phyloP scores from a whole-genome alignment of 2,329 filamentous ascomycete species.

The Ophiocordyceps sinensis region DNA sequence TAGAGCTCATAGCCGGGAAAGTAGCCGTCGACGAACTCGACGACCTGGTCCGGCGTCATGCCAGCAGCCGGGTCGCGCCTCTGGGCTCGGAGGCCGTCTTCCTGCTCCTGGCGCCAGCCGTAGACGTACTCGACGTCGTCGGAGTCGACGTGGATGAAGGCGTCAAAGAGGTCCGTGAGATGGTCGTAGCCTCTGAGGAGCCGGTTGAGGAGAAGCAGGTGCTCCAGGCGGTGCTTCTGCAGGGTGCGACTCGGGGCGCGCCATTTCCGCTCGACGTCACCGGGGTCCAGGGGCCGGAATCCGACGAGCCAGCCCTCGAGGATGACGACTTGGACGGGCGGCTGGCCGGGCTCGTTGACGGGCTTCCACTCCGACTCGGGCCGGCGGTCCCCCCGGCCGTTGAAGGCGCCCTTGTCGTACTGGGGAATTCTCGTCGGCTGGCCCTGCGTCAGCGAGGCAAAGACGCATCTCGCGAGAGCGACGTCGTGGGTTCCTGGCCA shows the following conservation, averaged over 20 bases:
- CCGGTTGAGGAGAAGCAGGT: slow-evolving; percentile 36
- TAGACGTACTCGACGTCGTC: slow-evolving; percentile 65
- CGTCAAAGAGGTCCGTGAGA: slow-evolving; percentile 34
- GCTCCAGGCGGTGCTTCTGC: slow-evolving; percentile 29
- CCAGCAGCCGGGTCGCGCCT: slow-evolving; percentile 46
- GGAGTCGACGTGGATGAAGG: slow-evolving; percentile 51
- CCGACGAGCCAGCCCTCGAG: slow-evolving; percentile 90
- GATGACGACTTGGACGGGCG: slow-evolving; percentile 49
- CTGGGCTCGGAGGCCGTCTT: slow-evolving; percentile 49
- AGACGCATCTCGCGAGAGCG: slow-evolving; percentile 45
- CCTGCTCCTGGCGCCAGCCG: slow-evolving; percentile 70
- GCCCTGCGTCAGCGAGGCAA: slow-evolving; percentile 39
- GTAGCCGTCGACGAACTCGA: slow-evolving; percentile 55
- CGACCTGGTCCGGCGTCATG: slow-evolving; percentile 72
- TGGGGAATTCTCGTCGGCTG: slow-evolving; percentile 45
- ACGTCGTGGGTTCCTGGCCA: slow-evolving; percentile 56
- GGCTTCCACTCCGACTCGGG: slow-evolving; percentile 45
- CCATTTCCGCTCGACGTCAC: slow-evolving; percentile 36
- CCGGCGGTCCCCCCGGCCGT: slow-evolving; percentile 62
- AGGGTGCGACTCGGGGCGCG: slow-evolving; percentile 36
- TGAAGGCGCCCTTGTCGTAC: slow-evolving; percentile 73
- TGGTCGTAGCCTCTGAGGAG: slow-evolving; percentile 30
- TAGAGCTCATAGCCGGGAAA: slow-evolving; percentile 62
- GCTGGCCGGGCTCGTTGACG: slow-evolving; percentile 36
- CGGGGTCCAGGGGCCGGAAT: slow-evolving; percentile 48